Evolutionary conservation across 2,329 filamentous ascomycete species (phyloP).

Genomic region (Penicillium hordei): DNA sequence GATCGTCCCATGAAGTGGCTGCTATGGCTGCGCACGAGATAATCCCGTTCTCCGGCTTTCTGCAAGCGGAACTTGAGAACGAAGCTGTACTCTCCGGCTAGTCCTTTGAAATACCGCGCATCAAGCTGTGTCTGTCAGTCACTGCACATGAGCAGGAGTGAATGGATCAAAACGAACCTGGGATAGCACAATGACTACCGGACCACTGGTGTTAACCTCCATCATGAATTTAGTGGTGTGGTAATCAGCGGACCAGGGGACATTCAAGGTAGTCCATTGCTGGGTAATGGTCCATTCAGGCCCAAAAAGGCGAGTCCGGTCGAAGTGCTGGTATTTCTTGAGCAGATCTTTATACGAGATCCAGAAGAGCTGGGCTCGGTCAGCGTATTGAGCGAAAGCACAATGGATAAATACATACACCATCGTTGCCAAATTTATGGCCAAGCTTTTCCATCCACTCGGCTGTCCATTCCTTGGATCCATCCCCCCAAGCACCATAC

Average conservation of each 20-base stretch:
- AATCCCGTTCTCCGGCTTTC: conserved; percentile 60
- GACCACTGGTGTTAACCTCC: conserved; percentile 52
- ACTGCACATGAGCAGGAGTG: too few relatives aligned
- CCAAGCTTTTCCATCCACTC: conserved; percentile 72
- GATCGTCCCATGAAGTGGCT: conserved; percentile 67
- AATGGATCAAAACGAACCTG: conserved; percentile 40
- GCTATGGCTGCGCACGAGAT: conserved; percentile 57
- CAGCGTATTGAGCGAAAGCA: neutral
- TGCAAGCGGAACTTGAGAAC: conserved; percentile 60
- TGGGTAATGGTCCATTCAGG: conserved; percentile 61
- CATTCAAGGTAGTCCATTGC: conserved; percentile 60
- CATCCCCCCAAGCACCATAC: conserved; percentile 79
- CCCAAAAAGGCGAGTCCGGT: conserved; percentile 61
- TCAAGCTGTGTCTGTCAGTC: conserved; percentile 48
- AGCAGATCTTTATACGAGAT: conserved; percentile 61
- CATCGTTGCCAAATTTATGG: conserved; percentile 75
- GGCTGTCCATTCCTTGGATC: conserved; percentile 79
- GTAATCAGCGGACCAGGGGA: conserved; percentile 62
- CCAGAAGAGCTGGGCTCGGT: conserved; percentile 52
- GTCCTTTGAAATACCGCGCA: conserved; percentile 59
- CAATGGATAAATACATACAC: conserved; percentile 41
- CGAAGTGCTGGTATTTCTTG: conserved; percentile 59
- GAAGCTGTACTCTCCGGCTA: conserved; percentile 59
- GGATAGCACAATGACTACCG: conserved; percentile 59
- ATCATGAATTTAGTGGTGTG: conserved; percentile 61